Base-by-base conservation (phyloP, 257 asterid genomes). In the Sherardia arvensis region DNA sequence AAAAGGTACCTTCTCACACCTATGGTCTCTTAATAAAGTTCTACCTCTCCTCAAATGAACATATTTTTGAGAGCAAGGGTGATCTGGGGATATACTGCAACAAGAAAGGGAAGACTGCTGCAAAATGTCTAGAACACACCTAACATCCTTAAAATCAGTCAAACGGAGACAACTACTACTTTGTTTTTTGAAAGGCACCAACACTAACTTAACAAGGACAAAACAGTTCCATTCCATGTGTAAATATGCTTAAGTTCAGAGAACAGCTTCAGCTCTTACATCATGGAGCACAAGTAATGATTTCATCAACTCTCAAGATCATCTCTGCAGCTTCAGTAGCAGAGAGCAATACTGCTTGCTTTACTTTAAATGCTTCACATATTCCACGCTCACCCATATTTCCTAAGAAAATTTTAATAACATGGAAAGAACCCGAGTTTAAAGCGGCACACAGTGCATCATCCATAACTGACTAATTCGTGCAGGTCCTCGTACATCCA, bases 281-380 rank as follows among this genome's bases (percentile, higher is more conserved):
- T 90, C 59, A 87, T 79, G 74, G 96, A 27, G 92, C 95, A 59
- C 94, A 88, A 12, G 96, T 88, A 68, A 91, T 86, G 66, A 88
- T 91, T 60, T 91, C 94, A 4, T 91, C 95, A 1, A 88, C 96
- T 71, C 95, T 72, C 11, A 88, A 74, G 71, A 91, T 88, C 96
- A 86, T 86, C 83, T 88, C 98, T 17, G 91, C 85, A 43, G 98
- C 95, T 78, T 91, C 98, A 2, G 92, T 91, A 58, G 98, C 98
- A 3, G 98, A 91, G 56, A 81, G 84, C 75, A 91, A 66, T 53
- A 88, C 96, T 4, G 86, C 95, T 53, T 86, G 88, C 81, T 91
- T 91, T 45, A 91, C 98, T 81, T 91, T 91, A 78, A 91, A 91
- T 22, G 96, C 84, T 78, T 91, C 96, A 0, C 70, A 83, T 38